These are phyloP conservation scores for Aspergillus arachidicola DNA, from an alignment of 2,329 filamentous ascomycete genomes.

Conservation along the genomic window DNA sequence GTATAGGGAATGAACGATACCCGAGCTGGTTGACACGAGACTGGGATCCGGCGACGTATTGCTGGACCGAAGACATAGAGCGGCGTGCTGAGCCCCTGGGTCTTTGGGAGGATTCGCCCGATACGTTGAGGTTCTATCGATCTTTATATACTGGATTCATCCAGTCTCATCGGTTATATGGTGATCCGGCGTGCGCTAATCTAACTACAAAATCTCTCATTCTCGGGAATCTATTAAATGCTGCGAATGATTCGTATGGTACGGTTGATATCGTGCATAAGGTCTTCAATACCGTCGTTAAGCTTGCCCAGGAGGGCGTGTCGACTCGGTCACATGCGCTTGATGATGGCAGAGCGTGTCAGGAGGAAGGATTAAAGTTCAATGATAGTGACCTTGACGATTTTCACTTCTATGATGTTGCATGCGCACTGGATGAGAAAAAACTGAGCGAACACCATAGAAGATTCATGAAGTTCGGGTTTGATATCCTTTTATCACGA, in stretches of 20 bases:
- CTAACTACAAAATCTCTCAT: constrained; percentile 1
- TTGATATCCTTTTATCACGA: not conserved
- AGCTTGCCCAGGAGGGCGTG: not conserved
- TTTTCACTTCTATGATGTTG: not conserved
- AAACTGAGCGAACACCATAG: not conserved
- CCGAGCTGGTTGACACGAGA: constrained; percentile 28
- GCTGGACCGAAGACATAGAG: constrained; percentile 5
- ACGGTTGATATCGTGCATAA: not conserved
- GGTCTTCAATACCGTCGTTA: not conserved
- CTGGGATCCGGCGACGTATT: constrained; percentile 21
- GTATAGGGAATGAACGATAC: constrained; percentile 26
- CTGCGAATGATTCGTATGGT: not conserved
- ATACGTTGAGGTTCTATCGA: constrained; percentile 17
- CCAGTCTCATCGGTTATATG: not conserved
- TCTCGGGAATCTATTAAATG: not conserved
- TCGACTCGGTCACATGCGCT: not conserved
- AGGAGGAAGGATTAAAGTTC: not conserved
- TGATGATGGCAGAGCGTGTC: no score
- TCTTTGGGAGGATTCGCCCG: constrained; percentile 22
- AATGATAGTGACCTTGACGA: no score
- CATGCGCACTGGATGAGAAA: not conserved
- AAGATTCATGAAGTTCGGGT: not conserved
- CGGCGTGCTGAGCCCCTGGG: constrained; percentile 19
- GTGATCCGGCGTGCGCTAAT: not conserved
- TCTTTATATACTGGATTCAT: not conserved